phyloP scores from a whole-genome alignment of 2,329 filamentous ascomycete species.

The Tolypocladium capitatum region DNA sequence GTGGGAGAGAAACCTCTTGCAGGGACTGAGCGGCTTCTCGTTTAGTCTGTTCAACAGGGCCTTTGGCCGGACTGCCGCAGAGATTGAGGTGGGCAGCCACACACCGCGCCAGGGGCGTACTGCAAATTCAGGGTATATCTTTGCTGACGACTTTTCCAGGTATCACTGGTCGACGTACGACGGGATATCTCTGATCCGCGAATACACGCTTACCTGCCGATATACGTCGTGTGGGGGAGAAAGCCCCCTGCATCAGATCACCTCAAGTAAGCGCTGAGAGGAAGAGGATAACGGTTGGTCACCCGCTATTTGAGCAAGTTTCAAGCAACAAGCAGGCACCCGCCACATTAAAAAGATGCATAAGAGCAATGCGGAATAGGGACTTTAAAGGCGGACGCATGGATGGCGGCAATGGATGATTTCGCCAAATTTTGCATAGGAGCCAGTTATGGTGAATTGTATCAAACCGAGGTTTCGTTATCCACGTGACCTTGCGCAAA shows the following conservation, averaged over 20 bases:
- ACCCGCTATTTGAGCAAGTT: not conserved
- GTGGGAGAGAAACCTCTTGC: conserved; percentile 30
- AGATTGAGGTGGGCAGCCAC: conserved; percentile 31
- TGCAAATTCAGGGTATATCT: not conserved
- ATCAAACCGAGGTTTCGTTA: not conserved
- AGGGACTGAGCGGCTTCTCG: conserved; percentile 31
- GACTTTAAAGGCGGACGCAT: not conserved
- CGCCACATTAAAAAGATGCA: too few relatives aligned
- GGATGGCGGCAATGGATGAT: not conserved
- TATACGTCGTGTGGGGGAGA: conserved; percentile 37
- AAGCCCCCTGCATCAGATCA: conserved; percentile 22
- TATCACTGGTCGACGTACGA: conserved; percentile 35
- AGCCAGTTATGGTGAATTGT: not conserved
- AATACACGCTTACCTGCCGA: conserved; percentile 34
- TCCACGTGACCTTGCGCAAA: not conserved
- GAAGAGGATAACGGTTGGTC: not conserved
- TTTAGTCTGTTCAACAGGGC: conserved; percentile 27
- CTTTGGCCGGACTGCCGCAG: conserved; percentile 25
- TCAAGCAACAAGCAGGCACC: not conserved
- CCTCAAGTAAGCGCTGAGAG: not conserved
- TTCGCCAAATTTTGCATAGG: not conserved
- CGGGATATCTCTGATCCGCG: conserved; percentile 30
- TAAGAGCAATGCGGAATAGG: not conserved
- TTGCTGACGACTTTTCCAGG: conserved; percentile 16
- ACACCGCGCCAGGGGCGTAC: too few relatives aligned